Evolutionary conservation across 164 flowering plant genomes (phyloP), one percentile per base, ranked within the genome.

Genomic region (Vitis labrusca): DNA sequence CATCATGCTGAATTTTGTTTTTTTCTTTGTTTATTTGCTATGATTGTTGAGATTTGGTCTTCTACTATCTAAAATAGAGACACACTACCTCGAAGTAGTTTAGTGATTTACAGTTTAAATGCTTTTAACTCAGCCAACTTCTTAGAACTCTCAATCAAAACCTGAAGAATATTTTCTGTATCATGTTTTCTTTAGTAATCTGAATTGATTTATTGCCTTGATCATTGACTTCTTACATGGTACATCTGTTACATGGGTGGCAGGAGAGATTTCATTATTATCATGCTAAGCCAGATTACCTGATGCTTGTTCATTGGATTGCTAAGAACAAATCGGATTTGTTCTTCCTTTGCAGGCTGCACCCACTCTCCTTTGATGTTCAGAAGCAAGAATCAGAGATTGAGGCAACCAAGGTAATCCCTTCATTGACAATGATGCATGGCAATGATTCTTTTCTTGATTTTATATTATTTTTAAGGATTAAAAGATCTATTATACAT

Each of bases 261-360:
- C 79, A 84, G 88, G 85, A 78, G 49, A 85, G 88, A 17, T 84
- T 84, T 70, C 61, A 78, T 81, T 82, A 82, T 71, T 84, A 80
- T 68, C 84, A 82, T 77, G 84, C 88, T 4, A 84, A 82, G 61
- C 82, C 84, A 68, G 67, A 63, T 29, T 78, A 84, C 73, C 54
- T 84, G 65, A 82, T 85, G 88, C 85, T 85, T 10, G 86, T 76
- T 17, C 66, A 78, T 63, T 85, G 88, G 88, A 79, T 85, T 71
- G 83, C 88, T 56, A 73, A 79, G 64, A 81, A 64, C 50, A 78
- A 78, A 27, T 78, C 81, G 13, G 78, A 78, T 64, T 59, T 78
- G 32, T 71, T 70, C 50, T 78, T 78, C 37, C 54, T 78, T 30
- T 78, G 81, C 67, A 67, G 68, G 73, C 27, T 78, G 63, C 66